A percentile compares a stretch with the other conserved stretches of the same genome.
phyloP scores from a whole-genome alignment of 169 alveolate genomes.

The Plasmodium chabaudi region DNA sequence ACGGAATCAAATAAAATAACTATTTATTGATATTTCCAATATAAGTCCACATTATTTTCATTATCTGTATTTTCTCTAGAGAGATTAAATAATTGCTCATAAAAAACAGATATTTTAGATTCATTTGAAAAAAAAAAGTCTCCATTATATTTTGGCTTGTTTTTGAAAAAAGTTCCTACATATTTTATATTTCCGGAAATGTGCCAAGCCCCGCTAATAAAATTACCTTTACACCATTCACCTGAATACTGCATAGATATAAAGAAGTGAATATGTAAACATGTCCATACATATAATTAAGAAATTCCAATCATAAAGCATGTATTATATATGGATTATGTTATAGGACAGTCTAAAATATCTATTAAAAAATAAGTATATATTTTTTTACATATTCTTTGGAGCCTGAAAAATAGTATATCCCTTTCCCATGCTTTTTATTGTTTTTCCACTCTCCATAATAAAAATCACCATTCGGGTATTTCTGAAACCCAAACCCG shows the following conservation, averaged over 20 bases:
- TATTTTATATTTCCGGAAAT: constrained; percentile 46
- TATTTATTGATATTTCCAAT: constrained; percentile 16
- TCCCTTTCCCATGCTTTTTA: constrained; percentile 93
- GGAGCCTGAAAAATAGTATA: constrained; percentile 89
- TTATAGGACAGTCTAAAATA: too few relatives aligned
- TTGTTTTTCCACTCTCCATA: constrained; percentile 93
- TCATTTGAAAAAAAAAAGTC: constrained; percentile 23
- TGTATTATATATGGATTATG: neutral
- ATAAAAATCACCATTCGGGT: constrained; percentile 92
- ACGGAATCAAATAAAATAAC: neutral
- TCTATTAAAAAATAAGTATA: constrained; percentile 13
- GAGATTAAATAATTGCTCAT: constrained; percentile 22
- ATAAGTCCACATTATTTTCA: constrained; percentile 9
- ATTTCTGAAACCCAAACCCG: constrained; percentile 93
- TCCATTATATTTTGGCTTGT: constrained; percentile 41
- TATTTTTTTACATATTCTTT: constrained; percentile 87
- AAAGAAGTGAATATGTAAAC: neutral
- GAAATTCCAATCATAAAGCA: too few relatives aligned
- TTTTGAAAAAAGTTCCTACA: constrained; percentile 43
- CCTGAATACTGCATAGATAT: constrained; percentile 81
- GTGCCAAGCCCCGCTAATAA: constrained; percentile 32
- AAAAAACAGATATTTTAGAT: constrained; percentile 39
- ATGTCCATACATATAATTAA: neutral
- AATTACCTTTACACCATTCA: constrained; percentile 64
- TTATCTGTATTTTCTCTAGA: neutral